A percentile compares a stretch with the other conserved stretches of the same genome.
These are phyloP conservation scores for Hygrocybe coccinea DNA, from an alignment of 768 basidiomycete species.

Conservation along the genomic window DNA sequence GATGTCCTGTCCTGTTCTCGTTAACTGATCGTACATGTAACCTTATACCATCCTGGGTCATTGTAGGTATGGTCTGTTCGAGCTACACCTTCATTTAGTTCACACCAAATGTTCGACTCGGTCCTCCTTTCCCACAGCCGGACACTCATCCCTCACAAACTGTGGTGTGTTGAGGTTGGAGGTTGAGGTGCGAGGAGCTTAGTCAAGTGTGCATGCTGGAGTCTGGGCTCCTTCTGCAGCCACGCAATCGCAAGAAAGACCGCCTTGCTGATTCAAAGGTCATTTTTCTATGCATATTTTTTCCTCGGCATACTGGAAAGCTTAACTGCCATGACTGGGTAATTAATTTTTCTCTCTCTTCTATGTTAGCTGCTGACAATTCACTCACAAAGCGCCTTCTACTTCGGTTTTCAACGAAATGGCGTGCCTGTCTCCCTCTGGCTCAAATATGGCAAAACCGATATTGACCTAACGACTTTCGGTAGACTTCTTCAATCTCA, in stretches of 20 bases:
- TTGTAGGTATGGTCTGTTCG: no score
- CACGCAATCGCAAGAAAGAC: slow-evolving; percentile 52
- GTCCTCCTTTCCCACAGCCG: no score
- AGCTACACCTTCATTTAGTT: no score
- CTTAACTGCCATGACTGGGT: slow-evolving; percentile 48
- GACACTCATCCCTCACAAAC: no score
- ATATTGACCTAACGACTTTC: slow-evolving; percentile 20
- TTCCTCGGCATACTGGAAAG: slow-evolving; percentile 50
- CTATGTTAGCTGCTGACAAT: no score
- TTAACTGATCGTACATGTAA: no score
- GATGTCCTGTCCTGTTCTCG: background rate
- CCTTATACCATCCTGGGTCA: no score
- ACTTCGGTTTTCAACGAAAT: no score
- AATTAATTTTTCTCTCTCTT: slow-evolving; percentile 9
- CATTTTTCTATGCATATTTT: slow-evolving; percentile 52
- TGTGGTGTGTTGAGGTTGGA: no score
- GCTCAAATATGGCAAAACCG: slow-evolving; percentile 43
- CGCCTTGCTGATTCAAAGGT: slow-evolving; percentile 50
- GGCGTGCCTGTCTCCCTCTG: slow-evolving; percentile 46
- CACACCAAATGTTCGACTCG: no score
- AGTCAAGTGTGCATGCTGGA: no score
- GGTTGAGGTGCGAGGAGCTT: no score
- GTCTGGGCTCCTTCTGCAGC: slow-evolving; percentile 51
- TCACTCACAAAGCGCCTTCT: slow-evolving; percentile 32
- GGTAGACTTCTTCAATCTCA: slow-evolving; percentile 41